Evolutionary conservation across 1,284 basidiomycete genomes (phyloP).

Genomic region (Coriolopsis trogii): DNA sequence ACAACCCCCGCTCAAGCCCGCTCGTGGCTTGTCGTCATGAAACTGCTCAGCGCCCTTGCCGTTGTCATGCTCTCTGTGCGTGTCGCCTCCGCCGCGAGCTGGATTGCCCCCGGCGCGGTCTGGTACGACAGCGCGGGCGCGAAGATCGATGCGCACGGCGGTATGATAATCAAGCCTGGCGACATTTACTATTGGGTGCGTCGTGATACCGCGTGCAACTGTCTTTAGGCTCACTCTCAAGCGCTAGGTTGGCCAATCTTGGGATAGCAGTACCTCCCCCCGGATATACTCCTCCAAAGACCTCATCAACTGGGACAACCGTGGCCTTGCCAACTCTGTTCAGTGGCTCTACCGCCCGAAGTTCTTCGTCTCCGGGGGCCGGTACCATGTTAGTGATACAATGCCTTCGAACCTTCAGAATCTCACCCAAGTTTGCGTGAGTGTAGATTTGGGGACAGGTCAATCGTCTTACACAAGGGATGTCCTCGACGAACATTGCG

Average conservation of each 20-base stretch:
- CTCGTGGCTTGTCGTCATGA: too few species aligned
- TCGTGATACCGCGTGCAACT: neutral
- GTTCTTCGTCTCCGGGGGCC: neutral
- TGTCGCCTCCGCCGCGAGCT: conserved; percentile 1
- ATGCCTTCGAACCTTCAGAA: too few species aligned
- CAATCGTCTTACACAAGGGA: neutral
- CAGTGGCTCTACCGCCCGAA: conserved; percentile 1
- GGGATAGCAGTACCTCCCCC: neutral
- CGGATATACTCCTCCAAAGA: neutral
- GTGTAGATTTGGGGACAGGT: neutral
- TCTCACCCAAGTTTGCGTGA: neutral
- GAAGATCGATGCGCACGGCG: neutral
- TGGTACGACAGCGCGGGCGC: neutral
- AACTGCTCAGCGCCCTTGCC: too few species aligned
- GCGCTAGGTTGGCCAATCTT: neutral
- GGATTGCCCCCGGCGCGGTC: neutral
- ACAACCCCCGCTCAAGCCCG: too few species aligned
- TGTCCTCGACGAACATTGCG: neutral
- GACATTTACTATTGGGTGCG: neutral
- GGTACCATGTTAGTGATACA: neutral
- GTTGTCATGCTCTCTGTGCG: too few species aligned
- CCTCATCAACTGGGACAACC: neutral
- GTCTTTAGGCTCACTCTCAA: too few species aligned
- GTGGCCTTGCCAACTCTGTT: neutral
- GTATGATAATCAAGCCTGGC: neutral